Percentiles rank a stretch among this genome's conserved stretches.
phyloP scores from a whole-genome alignment of 176 grass and related monocot genomes.

The Alloteropsis semialata region DNA sequence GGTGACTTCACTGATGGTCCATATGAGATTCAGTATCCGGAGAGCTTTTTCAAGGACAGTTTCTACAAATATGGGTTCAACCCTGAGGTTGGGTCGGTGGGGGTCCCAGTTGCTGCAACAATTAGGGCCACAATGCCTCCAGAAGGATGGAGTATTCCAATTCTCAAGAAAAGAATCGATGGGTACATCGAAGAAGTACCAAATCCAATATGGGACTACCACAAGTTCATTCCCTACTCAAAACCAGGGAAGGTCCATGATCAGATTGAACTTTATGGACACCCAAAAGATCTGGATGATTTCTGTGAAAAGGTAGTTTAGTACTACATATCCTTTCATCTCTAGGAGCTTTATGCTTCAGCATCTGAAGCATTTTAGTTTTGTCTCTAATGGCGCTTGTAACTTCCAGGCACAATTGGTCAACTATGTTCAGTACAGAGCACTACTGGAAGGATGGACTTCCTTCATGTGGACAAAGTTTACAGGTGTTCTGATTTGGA shows the following conservation, averaged over 20 bases:
- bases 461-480: slow-evolving; percentile 98
- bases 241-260: slow-evolving; percentile 90
- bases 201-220: slow-evolving; percentile 97
- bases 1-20: slow-evolving; percentile 84
- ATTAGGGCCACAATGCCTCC: slow-evolving; percentile 95
- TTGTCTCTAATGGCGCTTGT: slow-evolving; percentile 17
- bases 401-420: slow-evolving; percentile 84
- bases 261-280: slow-evolving; percentile 79
- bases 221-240: slow-evolving; percentile 97
- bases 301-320: slow-evolving; percentile 84
- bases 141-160: slow-evolving; percentile 84
- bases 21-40: slow-evolving; percentile 91
- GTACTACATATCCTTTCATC: neutral
- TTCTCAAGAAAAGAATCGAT: slow-evolving; percentile 62
- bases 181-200: slow-evolving; percentile 80
- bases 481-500: slow-evolving; percentile 95
- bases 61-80: slow-evolving; percentile 94
- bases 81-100: slow-evolving; percentile 88
- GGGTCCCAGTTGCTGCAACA: slow-evolving; percentile 85
- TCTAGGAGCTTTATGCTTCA: slow-evolving; percentile 4
- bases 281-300: slow-evolving; percentile 76
- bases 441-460: slow-evolving; percentile 96
- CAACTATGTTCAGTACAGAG: slow-evolving; percentile 94
- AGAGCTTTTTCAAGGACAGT: slow-evolving; percentile 82
- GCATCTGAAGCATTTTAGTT: slow-evolving; percentile 11